Evolutionary conservation across 192 early-diverging fungal species (phyloP), one percentile per base, ranked within the genome.

Genomic region (Backusella sp.): DNA sequence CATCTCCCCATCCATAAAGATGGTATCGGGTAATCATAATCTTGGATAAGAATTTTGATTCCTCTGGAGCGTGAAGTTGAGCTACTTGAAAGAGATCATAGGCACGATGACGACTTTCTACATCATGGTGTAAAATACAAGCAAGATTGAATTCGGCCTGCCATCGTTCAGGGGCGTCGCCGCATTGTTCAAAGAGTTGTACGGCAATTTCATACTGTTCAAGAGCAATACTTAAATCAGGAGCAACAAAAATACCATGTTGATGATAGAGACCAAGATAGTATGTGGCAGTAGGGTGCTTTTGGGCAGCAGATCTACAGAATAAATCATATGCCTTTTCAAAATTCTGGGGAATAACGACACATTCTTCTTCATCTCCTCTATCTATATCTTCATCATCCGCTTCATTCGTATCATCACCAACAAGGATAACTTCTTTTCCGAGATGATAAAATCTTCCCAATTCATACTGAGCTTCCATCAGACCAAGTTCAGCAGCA

Each of bases 1-100:
- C 67, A 65, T 41, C 32, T 19, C 77, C 81, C 81, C 81, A 82
- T 21, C 81, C 81, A 28, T 73, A 62, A 4, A 82, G 72, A n/a
- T 73, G 76, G 28, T 82, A 82, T 14, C 74, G 73, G 4, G 81
- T 75, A 5, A 82, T 37, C 74, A 82, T 76, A 15, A 76, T 71
- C 36, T 75, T 23, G 34, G 73, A 44, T 12, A 69, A n/a, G 5
- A 30, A 36, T 21, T 73, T 74, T 23, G 65, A 69, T 23, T 62
- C 30, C 2, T 34, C 59, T 3, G 72, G 72, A 30, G 79, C 71
- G 70, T 76, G 75, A 11, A 59, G 37, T 65, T 80, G 75, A 36
- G 75, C 75, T 3, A 56, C 46, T 52, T 72, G 34, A 28, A 73
- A 73, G 3, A 74, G 46, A 21, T 44, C 21, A 14, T 74, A 73